These are phyloP conservation scores for Botrytis paeoniae DNA, from an alignment of 2,329 filamentous ascomycete genomes.

Conservation along the genomic window DNA sequence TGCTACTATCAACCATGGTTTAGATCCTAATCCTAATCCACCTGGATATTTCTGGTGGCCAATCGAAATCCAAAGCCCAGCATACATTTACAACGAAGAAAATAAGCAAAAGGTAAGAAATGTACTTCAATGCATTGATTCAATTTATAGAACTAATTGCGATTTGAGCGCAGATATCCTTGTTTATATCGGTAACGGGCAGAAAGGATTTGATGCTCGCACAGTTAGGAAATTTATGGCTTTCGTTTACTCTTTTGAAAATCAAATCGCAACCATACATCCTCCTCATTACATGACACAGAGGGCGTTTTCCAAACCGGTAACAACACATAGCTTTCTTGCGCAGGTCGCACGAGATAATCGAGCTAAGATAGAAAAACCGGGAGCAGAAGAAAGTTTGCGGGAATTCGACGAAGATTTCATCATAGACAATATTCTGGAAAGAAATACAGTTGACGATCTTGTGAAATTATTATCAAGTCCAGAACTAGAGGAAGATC, in stretches of 20 bases:
- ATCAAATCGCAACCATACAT: neutral
- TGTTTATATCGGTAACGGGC: slow-evolving; percentile 8
- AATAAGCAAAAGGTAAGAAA: slow-evolving; percentile 1
- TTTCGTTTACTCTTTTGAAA: slow-evolving; percentile 10
- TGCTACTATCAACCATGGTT: neutral
- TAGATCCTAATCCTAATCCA: fast-evolving
- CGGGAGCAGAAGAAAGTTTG: neutral
- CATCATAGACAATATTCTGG: neutral
- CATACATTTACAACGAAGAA: slow-evolving; percentile 2
- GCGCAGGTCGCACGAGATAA: neutral
- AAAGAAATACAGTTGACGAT: neutral
- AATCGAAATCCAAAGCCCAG: slow-evolving; percentile 4
- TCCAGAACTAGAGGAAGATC: neutral
- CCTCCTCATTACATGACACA: slow-evolving; percentile 4
- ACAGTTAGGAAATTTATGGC: neutral
- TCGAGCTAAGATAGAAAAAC: no score
- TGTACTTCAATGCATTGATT: neutral
- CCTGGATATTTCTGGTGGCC: neutral
- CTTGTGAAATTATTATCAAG: neutral
- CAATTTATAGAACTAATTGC: neutral
- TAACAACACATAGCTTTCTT: neutral
- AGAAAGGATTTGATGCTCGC: neutral
- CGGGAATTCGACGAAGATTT: neutral
- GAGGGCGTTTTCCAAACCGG: neutral
- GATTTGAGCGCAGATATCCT: neutral